These are phyloP conservation scores for Mortierella sp. DNA, from an alignment of 371 early-diverging fungal genomes.

Conservation along the genomic window DNA sequence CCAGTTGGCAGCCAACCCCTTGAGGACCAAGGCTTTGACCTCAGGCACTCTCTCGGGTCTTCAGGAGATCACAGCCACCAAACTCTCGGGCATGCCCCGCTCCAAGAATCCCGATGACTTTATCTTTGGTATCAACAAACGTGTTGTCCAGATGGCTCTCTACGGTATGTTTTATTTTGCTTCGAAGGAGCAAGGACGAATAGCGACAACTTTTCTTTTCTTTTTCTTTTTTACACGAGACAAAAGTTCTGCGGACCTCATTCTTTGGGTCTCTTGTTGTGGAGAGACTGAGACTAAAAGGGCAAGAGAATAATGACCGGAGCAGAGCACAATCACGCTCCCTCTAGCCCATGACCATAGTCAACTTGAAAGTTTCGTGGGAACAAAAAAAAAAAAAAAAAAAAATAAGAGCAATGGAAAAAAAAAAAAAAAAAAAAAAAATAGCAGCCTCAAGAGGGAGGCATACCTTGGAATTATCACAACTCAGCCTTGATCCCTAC, in stretches of 20 bases:
- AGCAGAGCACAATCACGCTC: too few relatives aligned
- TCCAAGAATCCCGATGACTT: constrained; percentile 51
- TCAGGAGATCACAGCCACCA: constrained; percentile 83
- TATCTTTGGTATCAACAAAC: constrained; percentile 64
- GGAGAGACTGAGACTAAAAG: too few relatives aligned
- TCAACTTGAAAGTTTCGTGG: too few relatives aligned
- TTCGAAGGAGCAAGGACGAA: background rate
- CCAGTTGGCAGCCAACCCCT: constrained; percentile 70
- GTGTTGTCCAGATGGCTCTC: constrained; percentile 82
- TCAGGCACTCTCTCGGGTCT: constrained; percentile 77
- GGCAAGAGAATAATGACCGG: too few relatives aligned
- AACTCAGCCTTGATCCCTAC: background rate
- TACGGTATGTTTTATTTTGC: constrained; percentile 65
- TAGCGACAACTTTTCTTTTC: background rate
- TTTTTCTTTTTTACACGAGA: background rate
- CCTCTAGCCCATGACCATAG: too few relatives aligned
- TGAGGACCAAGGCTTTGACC: constrained; percentile 85
- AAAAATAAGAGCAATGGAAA: background rate
- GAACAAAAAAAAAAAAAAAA: too few relatives aligned
- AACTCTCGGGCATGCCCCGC: constrained; percentile 68
- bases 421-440: background rate
- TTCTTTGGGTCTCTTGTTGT: background rate
- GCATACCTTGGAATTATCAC: too few relatives aligned
- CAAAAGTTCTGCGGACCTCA: too few relatives aligned
- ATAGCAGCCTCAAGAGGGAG: too few relatives aligned